Evolutionary conservation across 352 stramenopile species (phyloP).

Genomic region (Pythium utonaiense): DNA sequence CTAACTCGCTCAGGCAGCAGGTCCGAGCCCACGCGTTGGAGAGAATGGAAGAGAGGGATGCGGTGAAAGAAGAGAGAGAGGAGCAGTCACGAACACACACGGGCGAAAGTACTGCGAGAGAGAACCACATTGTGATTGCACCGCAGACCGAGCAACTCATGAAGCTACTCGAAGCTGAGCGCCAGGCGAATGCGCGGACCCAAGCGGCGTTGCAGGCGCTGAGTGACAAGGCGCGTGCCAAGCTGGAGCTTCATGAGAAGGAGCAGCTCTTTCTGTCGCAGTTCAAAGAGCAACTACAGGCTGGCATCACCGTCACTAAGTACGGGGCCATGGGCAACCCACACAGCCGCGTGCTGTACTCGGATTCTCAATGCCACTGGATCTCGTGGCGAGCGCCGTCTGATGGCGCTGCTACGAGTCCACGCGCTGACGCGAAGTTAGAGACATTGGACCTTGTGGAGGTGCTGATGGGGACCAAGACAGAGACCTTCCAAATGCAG

Average conservation of each 20-base stretch:
- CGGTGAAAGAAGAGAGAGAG: background rate
- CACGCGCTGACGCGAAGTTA: slow-evolving; percentile 40
- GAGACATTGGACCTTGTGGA: slow-evolving; percentile 53
- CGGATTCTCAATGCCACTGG: slow-evolving; percentile 51
- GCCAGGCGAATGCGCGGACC: slow-evolving; percentile 27
- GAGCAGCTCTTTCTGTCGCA: slow-evolving; percentile 43
- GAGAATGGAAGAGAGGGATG: background rate
- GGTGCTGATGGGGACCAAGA: slow-evolving; percentile 42
- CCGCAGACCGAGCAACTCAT: slow-evolving; percentile 25
- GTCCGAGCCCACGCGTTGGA: background rate
- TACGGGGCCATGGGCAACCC: slow-evolving; percentile 44
- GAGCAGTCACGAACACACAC: no score
- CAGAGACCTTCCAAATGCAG: slow-evolving; percentile 45
- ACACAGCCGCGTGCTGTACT: slow-evolving; percentile 49
- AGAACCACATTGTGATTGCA: no score
- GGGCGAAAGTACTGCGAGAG: no score
- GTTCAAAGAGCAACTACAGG: slow-evolving; percentile 57
- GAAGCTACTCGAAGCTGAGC: slow-evolving; percentile 22
- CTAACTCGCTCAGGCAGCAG: slow-evolving; percentile 30
- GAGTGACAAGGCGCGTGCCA: slow-evolving; percentile 25
- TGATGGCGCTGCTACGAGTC: slow-evolving; percentile 24
- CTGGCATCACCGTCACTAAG: slow-evolving; percentile 52
- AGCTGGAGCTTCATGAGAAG: slow-evolving; percentile 27
- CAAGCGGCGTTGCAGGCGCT: slow-evolving; percentile 32
- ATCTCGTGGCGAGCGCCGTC: slow-evolving; percentile 48